These are phyloP conservation scores for Solanum sparsipilum DNA, from an alignment of 257 asterid species.

Conservation along the genomic window DNA sequence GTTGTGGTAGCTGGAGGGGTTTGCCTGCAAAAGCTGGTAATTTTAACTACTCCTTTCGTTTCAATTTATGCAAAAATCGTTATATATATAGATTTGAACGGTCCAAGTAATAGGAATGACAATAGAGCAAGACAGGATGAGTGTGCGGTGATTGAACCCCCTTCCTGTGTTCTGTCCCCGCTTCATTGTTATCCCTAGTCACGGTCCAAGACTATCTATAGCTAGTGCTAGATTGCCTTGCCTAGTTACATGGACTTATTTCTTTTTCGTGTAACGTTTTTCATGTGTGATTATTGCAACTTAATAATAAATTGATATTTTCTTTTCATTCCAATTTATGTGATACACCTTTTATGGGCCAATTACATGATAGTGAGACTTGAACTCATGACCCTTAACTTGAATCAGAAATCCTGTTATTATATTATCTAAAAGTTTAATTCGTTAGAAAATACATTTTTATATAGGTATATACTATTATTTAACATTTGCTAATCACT, in stretches of 20 bases:
- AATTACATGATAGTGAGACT: not conserved
- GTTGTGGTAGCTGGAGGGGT: slow-evolving; percentile 20
- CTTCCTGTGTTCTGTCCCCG: rapidly evolving
- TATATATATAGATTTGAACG: not conserved
- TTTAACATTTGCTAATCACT: not conserved
- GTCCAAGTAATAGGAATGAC: not conserved
- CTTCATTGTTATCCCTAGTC: not conserved
- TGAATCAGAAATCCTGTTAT: not conserved
- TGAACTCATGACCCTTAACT: not conserved
- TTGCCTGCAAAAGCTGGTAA: slow-evolving; percentile 23
- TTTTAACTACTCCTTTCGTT: rapidly evolving
- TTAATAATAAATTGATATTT: not conserved
- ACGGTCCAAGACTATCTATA: not conserved
- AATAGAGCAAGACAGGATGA: not conserved
- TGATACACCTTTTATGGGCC: not conserved
- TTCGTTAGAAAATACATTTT: not conserved
- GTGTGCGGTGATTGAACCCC: not conserved
- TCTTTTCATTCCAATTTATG: not conserved
- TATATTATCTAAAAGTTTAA: not conserved
- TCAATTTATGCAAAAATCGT: not conserved
- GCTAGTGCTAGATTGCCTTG: not conserved
- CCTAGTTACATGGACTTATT: no score
- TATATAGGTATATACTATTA: not conserved
- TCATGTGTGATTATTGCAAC: not conserved
- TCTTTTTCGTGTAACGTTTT: not conserved